Evolutionary conservation across 2,329 filamentous ascomycete genomes (phyloP).

Genomic region (Ophiocordyceps camponoti-floridani): DNA sequence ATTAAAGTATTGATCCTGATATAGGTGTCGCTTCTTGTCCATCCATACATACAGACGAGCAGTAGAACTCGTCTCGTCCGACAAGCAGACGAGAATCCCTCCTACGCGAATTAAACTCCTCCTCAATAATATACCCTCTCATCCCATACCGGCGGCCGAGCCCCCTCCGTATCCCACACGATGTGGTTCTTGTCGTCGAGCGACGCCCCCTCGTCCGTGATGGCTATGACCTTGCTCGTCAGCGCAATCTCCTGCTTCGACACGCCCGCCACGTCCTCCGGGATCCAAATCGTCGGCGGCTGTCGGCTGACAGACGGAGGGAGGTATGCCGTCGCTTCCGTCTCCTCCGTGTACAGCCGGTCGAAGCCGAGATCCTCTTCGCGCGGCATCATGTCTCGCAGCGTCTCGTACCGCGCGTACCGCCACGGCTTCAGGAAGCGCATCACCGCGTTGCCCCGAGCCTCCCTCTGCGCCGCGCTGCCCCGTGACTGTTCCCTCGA

Average conservation of each 20-base stretch:
- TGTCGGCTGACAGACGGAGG: constrained; percentile 48
- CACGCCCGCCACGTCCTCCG: constrained; percentile 50
- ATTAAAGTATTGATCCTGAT: too few relatives aligned
- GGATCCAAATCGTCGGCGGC: constrained; percentile 57
- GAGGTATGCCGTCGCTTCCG: constrained; percentile 51
- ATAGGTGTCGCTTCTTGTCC: too few relatives aligned
- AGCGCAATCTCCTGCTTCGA: constrained; percentile 54
- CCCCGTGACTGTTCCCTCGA: constrained; percentile 1
- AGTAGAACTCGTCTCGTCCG: too few relatives aligned
- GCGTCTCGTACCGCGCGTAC: constrained; percentile 51
- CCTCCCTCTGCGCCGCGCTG: neutral
- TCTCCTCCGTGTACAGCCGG: constrained; percentile 41
- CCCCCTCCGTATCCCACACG: constrained; percentile 21
- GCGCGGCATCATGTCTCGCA: constrained; percentile 53
- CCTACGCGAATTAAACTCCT: neutral
- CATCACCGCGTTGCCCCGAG: constrained; percentile 28
- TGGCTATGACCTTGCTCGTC: constrained; percentile 46
- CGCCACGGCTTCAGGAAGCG: constrained; percentile 61
- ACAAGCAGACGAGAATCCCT: neutral
- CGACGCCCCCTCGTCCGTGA: constrained; percentile 54
- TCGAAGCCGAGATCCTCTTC: constrained; percentile 25
- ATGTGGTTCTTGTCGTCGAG: constrained; percentile 45
- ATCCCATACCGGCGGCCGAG: constrained; percentile 24
- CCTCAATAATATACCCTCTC: constrained; percentile 24
- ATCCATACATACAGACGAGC: too few relatives aligned